Evolutionary conservation across 2,329 filamentous ascomycete genomes (phyloP).

Genomic region (Curvularia spicifera): DNA sequence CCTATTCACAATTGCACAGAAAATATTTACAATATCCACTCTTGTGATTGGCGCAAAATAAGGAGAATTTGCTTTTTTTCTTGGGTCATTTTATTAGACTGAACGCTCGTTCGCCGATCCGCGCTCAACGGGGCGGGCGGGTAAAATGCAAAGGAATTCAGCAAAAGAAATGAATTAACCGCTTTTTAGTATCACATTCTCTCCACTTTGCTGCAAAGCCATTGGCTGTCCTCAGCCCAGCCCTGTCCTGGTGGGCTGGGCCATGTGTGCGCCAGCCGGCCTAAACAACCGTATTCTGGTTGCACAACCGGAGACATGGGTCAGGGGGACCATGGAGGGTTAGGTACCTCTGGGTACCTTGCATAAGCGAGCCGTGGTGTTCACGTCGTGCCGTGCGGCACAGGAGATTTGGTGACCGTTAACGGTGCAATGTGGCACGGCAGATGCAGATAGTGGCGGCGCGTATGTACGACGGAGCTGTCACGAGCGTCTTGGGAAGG

Average conservation of each 20-base stretch:
- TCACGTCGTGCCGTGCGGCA: not conserved
- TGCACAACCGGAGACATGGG: not conserved
- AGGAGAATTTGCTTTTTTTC: not conserved
- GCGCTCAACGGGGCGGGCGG: not conserved
- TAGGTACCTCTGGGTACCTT: not conserved
- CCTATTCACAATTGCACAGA: not conserved
- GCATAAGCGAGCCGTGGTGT: not conserved
- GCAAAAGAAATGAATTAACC: no score
- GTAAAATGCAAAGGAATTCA: not conserved
- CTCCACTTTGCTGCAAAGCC: no score
- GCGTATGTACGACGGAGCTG: no score
- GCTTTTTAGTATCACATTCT: no score
- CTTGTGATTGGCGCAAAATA: not conserved
- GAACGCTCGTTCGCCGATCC: slow-evolving; percentile 5
- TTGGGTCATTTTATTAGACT: not conserved
- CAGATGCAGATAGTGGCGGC: no score
- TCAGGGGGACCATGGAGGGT: not conserved
- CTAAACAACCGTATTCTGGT: not conserved
- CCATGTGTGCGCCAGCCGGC: no score
- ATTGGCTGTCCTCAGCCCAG: no score
- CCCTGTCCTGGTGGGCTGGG: not conserved
- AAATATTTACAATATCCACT: not conserved
- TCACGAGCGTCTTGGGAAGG: no score
- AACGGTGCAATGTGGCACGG: no score
- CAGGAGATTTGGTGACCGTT: no score